Base-by-base conservation (phyloP, 352 stramenopile genomes). In the Pythium aristosporum region DNA sequence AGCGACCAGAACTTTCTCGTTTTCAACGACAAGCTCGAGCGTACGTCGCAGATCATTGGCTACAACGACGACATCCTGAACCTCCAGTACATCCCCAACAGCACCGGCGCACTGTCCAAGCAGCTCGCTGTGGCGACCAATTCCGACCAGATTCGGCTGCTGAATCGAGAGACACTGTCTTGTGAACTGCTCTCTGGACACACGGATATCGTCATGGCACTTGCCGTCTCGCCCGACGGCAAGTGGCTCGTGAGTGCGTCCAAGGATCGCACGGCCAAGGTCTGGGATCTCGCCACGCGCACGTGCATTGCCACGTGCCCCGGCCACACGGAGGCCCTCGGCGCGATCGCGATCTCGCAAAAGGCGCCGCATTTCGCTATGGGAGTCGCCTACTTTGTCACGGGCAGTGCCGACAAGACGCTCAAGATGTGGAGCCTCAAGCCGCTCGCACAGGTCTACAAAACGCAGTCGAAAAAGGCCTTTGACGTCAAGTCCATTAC, bases 41-140 rank as follows among this genome's bases (percentile, higher is more conserved):
- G 87, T 49, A 88, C 73, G 44, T 84, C 79, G 16, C 82, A 94
- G 65, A 92, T 93, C 61, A 92, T 95, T 61, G 82, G 96, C 36
- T 98, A 97, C 68, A 99, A 99, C 74, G 97, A 99, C 67, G 97
- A 99, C 69, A 97, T 99, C 50, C 80, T 99, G 0, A 98, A 98
- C 76, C 77, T 99, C 50, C 98, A 98, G 72, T 95, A 97, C 54
- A 85, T 99, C 57, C 93, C 92, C 6, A 72, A 73, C 39, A 69
- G 72, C 28, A 76, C 91, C 55, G 82, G 79, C 34, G 63, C 71
- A 9, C 73, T 79, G 25, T 82, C 73, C 6, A 74, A 82, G 43
- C 74, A 90, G 48, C 73, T 99, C 51, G 96, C 96, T 10, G 93
- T 98, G 21, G 97, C 97, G 5, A 99, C 97, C 21, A 99, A 99